Base-by-base conservation (phyloP, 1,284 basidiomycete species). In the Rugiboletus extremiorientalis region DNA sequence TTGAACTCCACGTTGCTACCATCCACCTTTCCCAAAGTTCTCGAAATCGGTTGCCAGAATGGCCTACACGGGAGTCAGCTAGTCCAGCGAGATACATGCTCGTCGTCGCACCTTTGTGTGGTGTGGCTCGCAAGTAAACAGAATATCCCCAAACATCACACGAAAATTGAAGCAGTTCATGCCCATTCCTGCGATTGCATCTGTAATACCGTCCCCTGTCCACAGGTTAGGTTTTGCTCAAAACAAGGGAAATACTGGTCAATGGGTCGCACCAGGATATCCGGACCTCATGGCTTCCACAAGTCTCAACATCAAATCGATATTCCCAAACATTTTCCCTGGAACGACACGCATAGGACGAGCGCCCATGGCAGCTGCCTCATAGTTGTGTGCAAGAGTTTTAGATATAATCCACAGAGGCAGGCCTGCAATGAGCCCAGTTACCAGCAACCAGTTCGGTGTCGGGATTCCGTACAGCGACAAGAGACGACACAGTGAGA, bases 1-100 rank as follows among this genome's bases (percentile, higher is more conserved):
- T 10, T 60, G 48, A 47, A 41, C 12, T 12, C 14, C 14, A 23
- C 1, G 42, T 51, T 8, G 27, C 4, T 58, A 52, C 64, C 64
- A 36, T 64, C 52, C 52, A 72, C 77, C 76, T 66, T 76, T 76
- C 34, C 63, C 66, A 37, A 68, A 53, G 69, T 69, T 45, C 72
- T 80, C 62, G 38, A 77, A 74, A 40, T 73, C 63, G 1, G 72
- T 72, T 4, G 71, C 65, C 10, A 77, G 56, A 31, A 76, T 67
- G 9, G 62, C 45, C 69, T 68, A 36, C 23, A 30, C 11, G 11
- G 43, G n/a, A 5, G 6, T 52, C 25, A 49, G 43, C 11, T 7
- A 41, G 42, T 8, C 16, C 9, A 22, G 11, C 7, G 0, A 23
- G 40, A 38, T 9, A 14, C 6, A 20, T 11, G 14, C 25, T 11